A percentile compares a stretch with the other conserved stretches of the same genome.
Conservation (phyloP, 805 yeast genomes). For the Alloascoidea hylecoeti region DNA sequence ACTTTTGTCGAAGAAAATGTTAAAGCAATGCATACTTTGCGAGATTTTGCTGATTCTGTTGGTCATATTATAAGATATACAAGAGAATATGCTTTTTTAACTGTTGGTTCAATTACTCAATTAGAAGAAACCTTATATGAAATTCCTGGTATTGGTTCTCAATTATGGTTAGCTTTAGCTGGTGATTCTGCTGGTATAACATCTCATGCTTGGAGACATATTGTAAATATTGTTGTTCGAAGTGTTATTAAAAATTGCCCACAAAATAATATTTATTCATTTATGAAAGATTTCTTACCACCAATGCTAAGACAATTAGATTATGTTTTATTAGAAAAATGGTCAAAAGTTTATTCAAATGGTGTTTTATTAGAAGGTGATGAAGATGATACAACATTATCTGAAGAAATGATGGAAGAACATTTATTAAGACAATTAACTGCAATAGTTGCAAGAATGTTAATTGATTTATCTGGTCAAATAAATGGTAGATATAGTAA, state of each 20-base stretch:
- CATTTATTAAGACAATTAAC: slow-evolving; percentile 87
- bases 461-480: slow-evolving; percentile 84
- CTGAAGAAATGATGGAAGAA: slow-evolving; percentile 98
- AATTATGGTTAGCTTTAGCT: slow-evolving; percentile 78
- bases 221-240: slow-evolving; percentile 80
- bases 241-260: slow-evolving; percentile 88
- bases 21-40: slow-evolving; percentile 81
- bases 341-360: slow-evolving; percentile 51
- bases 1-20: slow-evolving; percentile 90
- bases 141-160: slow-evolving; percentile 64
- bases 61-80: slow-evolving; percentile 95
- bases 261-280: slow-evolving; percentile 42
- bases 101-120: slow-evolving; percentile 80
- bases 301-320: slow-evolving; percentile 62
- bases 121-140: slow-evolving; percentile 82
- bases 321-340: slow-evolving; percentile 52
- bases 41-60: slow-evolving; percentile 96
- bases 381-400: slow-evolving; percentile 65
- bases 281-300: slow-evolving; percentile 71
- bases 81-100: slow-evolving; percentile 85
- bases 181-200: slow-evolving; percentile 80
- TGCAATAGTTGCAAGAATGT: slow-evolving; percentile 74
- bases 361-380: slow-evolving; percentile 35
- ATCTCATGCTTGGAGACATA: slow-evolving; percentile 93
- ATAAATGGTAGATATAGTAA: slow-evolving; percentile 23